These are phyloP conservation scores for Omphalotus guepiniiformis DNA, from an alignment of 768 basidiomycete species.

Conservation along the genomic window DNA sequence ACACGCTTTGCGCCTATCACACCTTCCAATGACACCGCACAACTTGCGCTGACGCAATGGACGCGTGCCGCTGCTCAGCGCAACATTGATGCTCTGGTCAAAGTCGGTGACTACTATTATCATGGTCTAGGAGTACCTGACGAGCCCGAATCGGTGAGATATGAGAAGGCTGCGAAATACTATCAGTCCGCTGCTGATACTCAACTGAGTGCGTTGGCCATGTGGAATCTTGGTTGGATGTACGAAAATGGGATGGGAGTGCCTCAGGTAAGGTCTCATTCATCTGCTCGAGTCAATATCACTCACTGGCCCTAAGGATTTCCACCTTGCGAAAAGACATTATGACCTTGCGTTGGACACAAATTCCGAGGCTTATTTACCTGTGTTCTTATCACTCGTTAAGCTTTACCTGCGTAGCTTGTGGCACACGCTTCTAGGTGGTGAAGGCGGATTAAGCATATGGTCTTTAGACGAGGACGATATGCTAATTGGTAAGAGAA, in stretches of 20 bases:
- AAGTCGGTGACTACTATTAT: conserved; percentile 97
- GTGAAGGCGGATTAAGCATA: conserved; percentile 60
- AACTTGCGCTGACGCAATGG: conserved; percentile 88
- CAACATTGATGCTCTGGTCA: conserved; percentile 95
- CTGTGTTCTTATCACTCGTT: conserved; percentile 75
- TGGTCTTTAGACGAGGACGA: conserved; percentile 63
- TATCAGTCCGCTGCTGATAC: conserved; percentile 95
- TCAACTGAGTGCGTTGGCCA: conserved; percentile 87
- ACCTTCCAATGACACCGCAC: conserved; percentile 81
- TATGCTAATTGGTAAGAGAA: conserved; percentile 31
- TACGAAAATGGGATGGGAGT: conserved; percentile 96
- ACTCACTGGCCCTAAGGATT: conserved; percentile 54
- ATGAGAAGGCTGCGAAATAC: conserved; percentile 89
- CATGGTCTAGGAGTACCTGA: conserved; percentile 79
- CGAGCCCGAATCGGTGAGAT: conserved; percentile 57
- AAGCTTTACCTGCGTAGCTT: conserved; percentile 81
- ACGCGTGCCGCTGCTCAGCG: conserved; percentile 89
- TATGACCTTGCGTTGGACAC: conserved; percentile 90
- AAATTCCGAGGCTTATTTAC: conserved; percentile 85
- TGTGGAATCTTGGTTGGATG: conserved; percentile 99
- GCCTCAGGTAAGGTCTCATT: conserved; percentile 53
- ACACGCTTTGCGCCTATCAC: conserved; percentile 65
- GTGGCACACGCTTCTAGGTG: conserved; percentile 77
- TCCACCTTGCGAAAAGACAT: conserved; percentile 92
- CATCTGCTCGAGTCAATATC: conserved; percentile 1